These are phyloP conservation scores for Infundibulicybe gibba DNA, from an alignment of 768 basidiomycete species.

Conservation along the genomic window DNA sequence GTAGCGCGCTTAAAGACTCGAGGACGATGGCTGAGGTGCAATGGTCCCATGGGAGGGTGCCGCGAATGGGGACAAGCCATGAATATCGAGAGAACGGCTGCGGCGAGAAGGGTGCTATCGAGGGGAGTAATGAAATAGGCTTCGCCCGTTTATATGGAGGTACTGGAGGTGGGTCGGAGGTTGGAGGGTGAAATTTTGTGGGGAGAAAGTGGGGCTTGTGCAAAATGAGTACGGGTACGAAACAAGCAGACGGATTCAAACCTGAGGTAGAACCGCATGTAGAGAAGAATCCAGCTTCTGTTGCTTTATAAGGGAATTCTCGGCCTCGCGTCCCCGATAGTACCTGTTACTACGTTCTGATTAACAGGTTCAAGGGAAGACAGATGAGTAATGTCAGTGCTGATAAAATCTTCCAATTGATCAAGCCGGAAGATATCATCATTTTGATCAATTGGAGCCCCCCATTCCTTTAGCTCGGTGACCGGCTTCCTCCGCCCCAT, in stretches of 20 bases:
- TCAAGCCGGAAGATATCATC: conserved; percentile 31
- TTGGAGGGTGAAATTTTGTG: conserved; percentile 19
- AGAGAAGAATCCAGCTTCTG: conserved; percentile 32
- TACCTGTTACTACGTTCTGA: not conserved
- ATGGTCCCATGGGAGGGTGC: conserved; percentile 43
- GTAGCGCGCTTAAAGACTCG: conserved; percentile 18
- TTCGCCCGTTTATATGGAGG: conserved; percentile 28
- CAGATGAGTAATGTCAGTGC: conserved; percentile 23
- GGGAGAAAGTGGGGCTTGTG: conserved; percentile 29
- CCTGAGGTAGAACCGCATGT: conserved; percentile 40
- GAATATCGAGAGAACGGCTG: conserved; percentile 36
- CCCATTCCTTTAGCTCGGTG: conserved; percentile 33
- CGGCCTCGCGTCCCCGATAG: not conserved
- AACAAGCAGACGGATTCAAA: conserved; percentile 23
- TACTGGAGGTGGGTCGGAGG: conserved; percentile 13
- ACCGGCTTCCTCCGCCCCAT: not conserved
- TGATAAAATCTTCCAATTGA: conserved; percentile 42
- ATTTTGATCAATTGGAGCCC: conserved; percentile 19
- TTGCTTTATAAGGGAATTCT: conserved; percentile 17
- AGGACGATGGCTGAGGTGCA: conserved; percentile 41
- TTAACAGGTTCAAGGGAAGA: not conserved
- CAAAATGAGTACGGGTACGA: not conserved
- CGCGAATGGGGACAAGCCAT: conserved; percentile 60
- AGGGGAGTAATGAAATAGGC: conserved; percentile 34
- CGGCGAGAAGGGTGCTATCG: conserved; percentile 19